Evolutionary conservation across 2,329 filamentous ascomycete genomes (phyloP).

Genomic region (Cladophialophora bantiana): DNA sequence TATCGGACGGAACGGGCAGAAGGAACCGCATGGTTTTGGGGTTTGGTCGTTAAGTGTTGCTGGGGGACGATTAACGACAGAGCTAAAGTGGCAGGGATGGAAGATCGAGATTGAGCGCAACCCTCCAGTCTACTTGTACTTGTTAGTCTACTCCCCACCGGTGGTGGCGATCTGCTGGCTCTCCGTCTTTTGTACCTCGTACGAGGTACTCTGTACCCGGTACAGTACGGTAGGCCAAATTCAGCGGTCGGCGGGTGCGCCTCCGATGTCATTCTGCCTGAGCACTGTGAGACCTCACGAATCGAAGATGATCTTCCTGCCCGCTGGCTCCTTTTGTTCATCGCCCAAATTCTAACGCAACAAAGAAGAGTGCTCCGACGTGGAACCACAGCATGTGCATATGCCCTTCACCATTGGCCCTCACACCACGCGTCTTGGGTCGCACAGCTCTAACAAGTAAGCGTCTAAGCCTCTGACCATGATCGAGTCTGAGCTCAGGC

Average conservation of each 20-base stretch:
- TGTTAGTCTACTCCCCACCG: not conserved
- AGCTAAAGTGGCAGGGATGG: not conserved
- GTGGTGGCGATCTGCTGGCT: not conserved
- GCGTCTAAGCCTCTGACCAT: conserved; percentile 5
- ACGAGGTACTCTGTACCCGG: too few species aligned
- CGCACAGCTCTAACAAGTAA: conserved; percentile 1
- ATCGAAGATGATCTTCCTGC: conserved; percentile 24
- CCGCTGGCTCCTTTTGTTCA: not conserved
- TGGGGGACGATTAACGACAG: not conserved
- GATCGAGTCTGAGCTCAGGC: conserved; percentile 8
- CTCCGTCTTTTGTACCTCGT: too few species aligned
- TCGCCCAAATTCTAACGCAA: conserved; percentile 23
- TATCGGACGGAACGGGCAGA: conserved; percentile 2
- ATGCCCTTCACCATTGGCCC: conserved; percentile 14
- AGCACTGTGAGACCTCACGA: conserved; percentile 27
- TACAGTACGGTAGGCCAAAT: not conserved
- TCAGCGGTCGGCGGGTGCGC: not conserved
- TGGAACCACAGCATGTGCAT: conserved; percentile 12
- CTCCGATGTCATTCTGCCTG: conserved; percentile 10
- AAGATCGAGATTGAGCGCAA: conserved; percentile 1
- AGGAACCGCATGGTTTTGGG: not conserved
- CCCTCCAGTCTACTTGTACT: not conserved
- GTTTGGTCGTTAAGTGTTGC: not conserved
- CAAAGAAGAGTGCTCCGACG: conserved; percentile 16
- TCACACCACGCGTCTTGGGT: not conserved